Evolutionary conservation across 345 rosid species (phyloP), one percentile per base, ranked within the genome.

Genomic region (Xanthoceras sorbifolium): DNA sequence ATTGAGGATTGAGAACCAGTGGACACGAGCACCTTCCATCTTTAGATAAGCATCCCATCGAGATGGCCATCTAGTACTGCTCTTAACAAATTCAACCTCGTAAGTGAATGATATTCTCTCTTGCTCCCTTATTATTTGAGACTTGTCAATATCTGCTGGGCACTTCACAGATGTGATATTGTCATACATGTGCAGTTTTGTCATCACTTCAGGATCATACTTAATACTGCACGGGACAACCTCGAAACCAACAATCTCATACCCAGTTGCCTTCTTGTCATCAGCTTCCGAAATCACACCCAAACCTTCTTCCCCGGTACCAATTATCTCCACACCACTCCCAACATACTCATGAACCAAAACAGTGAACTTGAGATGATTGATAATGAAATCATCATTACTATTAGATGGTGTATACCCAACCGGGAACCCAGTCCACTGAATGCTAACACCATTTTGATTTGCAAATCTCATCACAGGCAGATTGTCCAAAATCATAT

Each of bases 41-140:
- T 88, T 92, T 87, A 92, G 79, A 82, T 92, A 92, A 57, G 93
- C 94, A 90, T 92, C 97, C 97, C 97, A 92, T 44, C 97, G 86
- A 12, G 97, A 92, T 71, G 94, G 94, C 97, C 94, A 92, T 81
- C 90, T 87, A 42, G 69, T 84, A 77, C 84, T 87, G 79, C 94
- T 90, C 79, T 88, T 92, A 36, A 87, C 94, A 77, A 92, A 92
- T 64, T 87, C 90, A 65, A 92, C 97, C 82, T 90, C 97, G 42
- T 92, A 92, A 73, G 97, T 92, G 80, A 92, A 92, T 25, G 93
- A 86, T 60, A 92, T 79, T 76, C 92, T 85, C 79, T 90, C 97
- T 62, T 14, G 90, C 65, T 90, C 93, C 80, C 88, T 90, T 59
- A 92, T 90, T 73, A 92, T 89, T 80, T 92, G 97, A 71, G 94